Evolutionary conservation across 306 rosid genomes (phyloP).

Genomic region (Trifolium repens): DNA sequence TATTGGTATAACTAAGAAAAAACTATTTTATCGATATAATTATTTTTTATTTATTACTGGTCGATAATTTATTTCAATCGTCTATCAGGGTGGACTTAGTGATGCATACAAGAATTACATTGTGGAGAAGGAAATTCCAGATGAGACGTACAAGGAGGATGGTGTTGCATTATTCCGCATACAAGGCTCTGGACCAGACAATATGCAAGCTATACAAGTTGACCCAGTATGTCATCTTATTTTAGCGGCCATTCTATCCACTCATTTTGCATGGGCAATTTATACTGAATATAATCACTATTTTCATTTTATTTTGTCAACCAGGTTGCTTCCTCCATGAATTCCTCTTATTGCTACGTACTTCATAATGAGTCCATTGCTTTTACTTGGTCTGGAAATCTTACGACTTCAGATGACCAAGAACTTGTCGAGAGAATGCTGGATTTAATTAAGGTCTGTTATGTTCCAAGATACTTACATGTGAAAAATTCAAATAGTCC

Average conservation of each 20-base stretch:
- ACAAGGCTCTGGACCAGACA: slow-evolving; percentile 95
- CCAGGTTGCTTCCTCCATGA: slow-evolving; percentile 93
- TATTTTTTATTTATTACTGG: slow-evolving; percentile 35
- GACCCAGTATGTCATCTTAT: slow-evolving; percentile 62
- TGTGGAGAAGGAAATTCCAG: slow-evolving; percentile 72
- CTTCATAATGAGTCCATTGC: slow-evolving; percentile 69
- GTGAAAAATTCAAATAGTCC: slow-evolving; percentile 22
- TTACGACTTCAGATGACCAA: slow-evolving; percentile 70
- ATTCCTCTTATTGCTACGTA: slow-evolving; percentile 86
- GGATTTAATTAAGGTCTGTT: slow-evolving; percentile 87
- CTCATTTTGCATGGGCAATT: slow-evolving; percentile 28
- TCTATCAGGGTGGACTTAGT: slow-evolving; percentile 89
- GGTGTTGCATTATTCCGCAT: slow-evolving; percentile 88
- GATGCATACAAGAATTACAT: slow-evolving; percentile 77
- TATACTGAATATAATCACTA: slow-evolving; percentile 16
- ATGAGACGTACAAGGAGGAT: slow-evolving; percentile 80
- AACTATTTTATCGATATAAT: slow-evolving; percentile 5
- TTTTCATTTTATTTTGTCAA: slow-evolving; percentile 30
- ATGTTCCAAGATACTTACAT: slow-evolving; percentile 27
- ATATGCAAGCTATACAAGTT: slow-evolving; percentile 99
- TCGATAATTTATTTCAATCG: slow-evolving; percentile 38
- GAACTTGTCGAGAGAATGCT: slow-evolving; percentile 89
- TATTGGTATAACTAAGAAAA: slow-evolving; percentile 25
- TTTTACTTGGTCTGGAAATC: slow-evolving; percentile 86
- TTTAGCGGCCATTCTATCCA: slow-evolving; percentile 9